These are phyloP conservation scores for Aspergillus pseudoglaucus DNA, from an alignment of 2,329 filamentous ascomycete species.

Conservation along the genomic window DNA sequence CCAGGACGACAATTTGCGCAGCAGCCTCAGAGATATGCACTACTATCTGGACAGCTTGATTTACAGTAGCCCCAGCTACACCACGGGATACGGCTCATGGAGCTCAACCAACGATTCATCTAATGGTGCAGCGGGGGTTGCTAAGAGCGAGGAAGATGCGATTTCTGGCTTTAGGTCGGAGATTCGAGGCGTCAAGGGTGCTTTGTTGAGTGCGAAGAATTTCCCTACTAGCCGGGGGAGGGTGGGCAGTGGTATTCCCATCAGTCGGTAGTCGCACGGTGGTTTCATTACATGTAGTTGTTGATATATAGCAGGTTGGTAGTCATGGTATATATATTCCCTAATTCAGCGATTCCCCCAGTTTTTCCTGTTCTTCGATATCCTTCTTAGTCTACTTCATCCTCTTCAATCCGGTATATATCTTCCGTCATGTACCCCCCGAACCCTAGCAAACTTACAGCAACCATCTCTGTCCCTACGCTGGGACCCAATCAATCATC, in stretches of 20 bases:
- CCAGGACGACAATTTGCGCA: slow-evolving; percentile 27
- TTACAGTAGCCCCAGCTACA: slow-evolving; percentile 30
- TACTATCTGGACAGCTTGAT: slow-evolving; percentile 47
- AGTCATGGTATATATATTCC: background rate
- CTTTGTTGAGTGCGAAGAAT: slow-evolving; percentile 56
- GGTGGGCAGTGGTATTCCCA: slow-evolving; percentile 14
- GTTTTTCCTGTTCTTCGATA: too few species aligned
- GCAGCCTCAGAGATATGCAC: slow-evolving; percentile 39
- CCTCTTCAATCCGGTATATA: too few species aligned
- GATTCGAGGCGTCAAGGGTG: slow-evolving; percentile 58
- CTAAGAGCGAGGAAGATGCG: slow-evolving; percentile 48
- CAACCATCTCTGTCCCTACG: too few species aligned
- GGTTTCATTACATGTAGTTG: background rate
- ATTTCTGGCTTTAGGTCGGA: slow-evolving; percentile 53
- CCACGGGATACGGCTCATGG: slow-evolving; percentile 30
- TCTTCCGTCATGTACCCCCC: too few species aligned
- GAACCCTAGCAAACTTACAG: too few species aligned
- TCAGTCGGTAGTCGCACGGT: slow-evolving; percentile 6
- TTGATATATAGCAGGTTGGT: background rate
- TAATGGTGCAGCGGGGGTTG: slow-evolving; percentile 18
- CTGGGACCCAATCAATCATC: too few species aligned
- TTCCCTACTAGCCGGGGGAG: slow-evolving; percentile 43
- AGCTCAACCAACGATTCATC: slow-evolving; percentile 19
- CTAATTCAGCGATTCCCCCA: too few species aligned
- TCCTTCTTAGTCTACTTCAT: too few species aligned